A percentile compares a stretch with the other conserved stretches of the same genome.
Conservation (phyloP, 441 rosid genomes). For the Arabidopsis lyrata region DNA sequence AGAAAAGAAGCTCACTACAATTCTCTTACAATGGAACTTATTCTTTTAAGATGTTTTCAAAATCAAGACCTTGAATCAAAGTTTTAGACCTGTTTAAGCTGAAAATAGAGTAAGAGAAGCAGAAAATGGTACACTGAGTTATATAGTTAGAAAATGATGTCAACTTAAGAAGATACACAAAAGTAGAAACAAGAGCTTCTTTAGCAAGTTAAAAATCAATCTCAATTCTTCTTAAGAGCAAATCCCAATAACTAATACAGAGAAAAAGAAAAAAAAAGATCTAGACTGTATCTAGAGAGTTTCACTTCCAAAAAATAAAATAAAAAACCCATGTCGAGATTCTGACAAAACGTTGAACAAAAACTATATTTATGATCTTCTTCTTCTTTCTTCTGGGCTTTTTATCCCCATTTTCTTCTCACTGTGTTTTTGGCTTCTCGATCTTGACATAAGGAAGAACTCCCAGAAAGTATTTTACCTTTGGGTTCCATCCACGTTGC, state of each 20-base stretch:
- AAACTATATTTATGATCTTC: constrained; percentile 45
- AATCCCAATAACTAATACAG: constrained; percentile 29
- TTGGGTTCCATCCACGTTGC: constrained; percentile 81
- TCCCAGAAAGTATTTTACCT: constrained; percentile 65
- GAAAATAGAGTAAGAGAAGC: background rate
- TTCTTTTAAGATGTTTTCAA: background rate
- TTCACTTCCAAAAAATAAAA: constrained; percentile 39
- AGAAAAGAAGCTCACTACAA: background rate
- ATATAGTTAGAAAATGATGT: no score
- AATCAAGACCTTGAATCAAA: background rate
- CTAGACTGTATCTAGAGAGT: constrained; percentile 43
- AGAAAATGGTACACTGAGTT: no score
- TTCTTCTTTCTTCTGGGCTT: constrained; percentile 62
- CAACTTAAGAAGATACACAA: constrained; percentile 1
- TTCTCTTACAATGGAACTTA: background rate
- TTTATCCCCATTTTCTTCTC: constrained; percentile 49
- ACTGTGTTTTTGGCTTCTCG: constrained; percentile 74
- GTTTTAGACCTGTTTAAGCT: background rate
- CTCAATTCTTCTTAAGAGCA: constrained; percentile 30
- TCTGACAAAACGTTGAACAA: constrained; percentile 39
- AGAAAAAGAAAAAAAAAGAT: background rate
- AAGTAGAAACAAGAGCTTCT: background rate
- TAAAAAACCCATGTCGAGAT: constrained; percentile 8
- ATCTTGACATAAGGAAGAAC: constrained; percentile 81
- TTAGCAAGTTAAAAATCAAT: constrained; percentile 37